Evolutionary conservation across 805 yeast genomes (phyloP), one percentile per base, ranked within the genome.

Genomic region (Zygoascus ofunaensis): DNA sequence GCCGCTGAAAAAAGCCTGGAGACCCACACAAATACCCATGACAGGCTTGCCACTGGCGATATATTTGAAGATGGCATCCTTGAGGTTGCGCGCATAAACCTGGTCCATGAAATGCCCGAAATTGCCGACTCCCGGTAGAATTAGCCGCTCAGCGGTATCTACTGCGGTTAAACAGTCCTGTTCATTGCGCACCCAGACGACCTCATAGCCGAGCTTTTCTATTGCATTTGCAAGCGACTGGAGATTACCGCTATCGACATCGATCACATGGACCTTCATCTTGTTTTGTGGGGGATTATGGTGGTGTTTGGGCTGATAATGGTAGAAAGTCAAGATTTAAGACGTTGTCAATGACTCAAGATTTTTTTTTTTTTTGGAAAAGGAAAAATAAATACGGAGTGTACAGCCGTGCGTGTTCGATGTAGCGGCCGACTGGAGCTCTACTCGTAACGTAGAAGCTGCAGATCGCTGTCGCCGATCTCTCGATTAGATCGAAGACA

Each of bases 1-100:
- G 1, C 79, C 77, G 15, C 64, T 63, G 56, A 90, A 87, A 32
- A 92, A 70, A 1, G 95, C 73, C 62, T 92, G 99, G 45, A 92
- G 69, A 5, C 99, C 99, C 36, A 92, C 97, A 68, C 99, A 92
- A 50, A 92, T 86, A 4, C 98, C 99, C 95, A 92, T 86, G 23
- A 92, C 66, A 14, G 94, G 86, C 55, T 78, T 78, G 1, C 95
- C 96, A n/a, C 82, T 68, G 5, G 69, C 64, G 32, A 89, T 79
- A 56, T 86, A 87, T 37, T 72, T 62, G 42, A 64, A 66, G 21
- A 94, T 65, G 0, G 94, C 94, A 32, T 68, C 73, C 12, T 71
- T 77, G 48, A 90, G 77, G 0, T 79, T 76, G 46, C 82, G 72
- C 3, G 68, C 68, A 39, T 69, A 70, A 38, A 92, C 63, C 54